Base-by-base conservation (phyloP, 495 filamentous ascomycete species). In the Trichoderma virens region DNA sequence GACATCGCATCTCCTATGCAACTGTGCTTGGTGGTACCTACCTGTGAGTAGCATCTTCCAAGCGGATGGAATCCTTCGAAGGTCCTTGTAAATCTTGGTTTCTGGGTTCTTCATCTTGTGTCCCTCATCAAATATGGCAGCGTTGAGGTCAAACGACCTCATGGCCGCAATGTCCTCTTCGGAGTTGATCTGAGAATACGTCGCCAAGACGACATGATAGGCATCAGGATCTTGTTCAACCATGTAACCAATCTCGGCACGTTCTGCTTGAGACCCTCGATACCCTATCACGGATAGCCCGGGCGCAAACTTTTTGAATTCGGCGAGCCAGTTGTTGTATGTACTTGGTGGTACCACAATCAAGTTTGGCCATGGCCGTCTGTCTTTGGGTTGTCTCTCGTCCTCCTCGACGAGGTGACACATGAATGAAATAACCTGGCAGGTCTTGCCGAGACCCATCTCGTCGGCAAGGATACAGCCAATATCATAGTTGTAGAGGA, bases 401-500 rank as follows among this genome's bases (percentile, higher is more conserved):
- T 66, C 63, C 1, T 62, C 64, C 67, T 91, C 85, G 16, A 86
- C 83, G 7, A 98, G 78, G 67, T 96, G 88, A 4, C 92, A 87
- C 27, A 98, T 82, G 72, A 98, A 93, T 0, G 92, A 85, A 67
- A 98, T 96, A 62, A 98, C 92, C 70, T 98, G 93, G 68, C 92
- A 96, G 0, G 94, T 98, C 79, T 98, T 98, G 13, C 94, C 94
- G 9, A 98, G 82, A 51, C 94, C 94, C 94, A 98, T 98, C 67
- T 98, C 94, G 72, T 98, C 94, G 0, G 94, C 95, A 18, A 98
- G 79, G 66, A 98, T 98, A 56, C 92, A 89, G 64, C 89, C 91
- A 63, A 93, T 77, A 27, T 86, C 80, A 45, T 90, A 86, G 56
- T 88, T 76, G 68, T 90, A 96, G 35, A 98, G 79, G 27, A 97